Conservation (phyloP, 768 basidiomycete species). For the Sporobolomyces roseus region DNA sequence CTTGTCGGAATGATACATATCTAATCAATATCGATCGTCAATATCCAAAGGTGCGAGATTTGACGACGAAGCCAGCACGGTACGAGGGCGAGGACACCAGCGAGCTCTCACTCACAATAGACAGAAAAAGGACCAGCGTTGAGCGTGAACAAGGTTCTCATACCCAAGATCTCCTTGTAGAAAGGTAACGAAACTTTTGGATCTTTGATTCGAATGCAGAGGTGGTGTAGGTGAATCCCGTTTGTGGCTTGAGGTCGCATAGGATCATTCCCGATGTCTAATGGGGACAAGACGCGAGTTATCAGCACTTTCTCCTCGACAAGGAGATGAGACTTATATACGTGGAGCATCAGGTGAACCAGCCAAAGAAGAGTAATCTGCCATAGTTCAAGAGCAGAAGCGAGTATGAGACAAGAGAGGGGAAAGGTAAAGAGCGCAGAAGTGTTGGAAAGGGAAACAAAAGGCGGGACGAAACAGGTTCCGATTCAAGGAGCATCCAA, state of each 20-base stretch:
- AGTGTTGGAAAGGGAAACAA: no score
- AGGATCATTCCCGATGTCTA: slow-evolving; percentile 32
- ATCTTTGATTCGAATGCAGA: slow-evolving; percentile 35
- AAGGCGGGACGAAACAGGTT: no score
- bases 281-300: no score
- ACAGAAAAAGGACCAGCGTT: slow-evolving; percentile 36
- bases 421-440: no score
- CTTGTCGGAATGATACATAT: slow-evolving; percentile 37
- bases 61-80: no score
- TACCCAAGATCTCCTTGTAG: slow-evolving; percentile 34
- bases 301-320: neutral
- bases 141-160: slow-evolving; percentile 35
- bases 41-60: neutral
- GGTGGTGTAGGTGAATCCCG: slow-evolving; percentile 36
- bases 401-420: no score
- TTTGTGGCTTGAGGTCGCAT: slow-evolving; percentile 22
- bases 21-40: no score
- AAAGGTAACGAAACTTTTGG: slow-evolving; percentile 26
- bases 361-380: slow-evolving; percentile 2
- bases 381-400: no score
- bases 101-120: slow-evolving; percentile 30
- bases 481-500: no score
- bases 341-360: neutral
- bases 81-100: no score
- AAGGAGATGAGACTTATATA: neutral